A percentile compares a stretch with the other conserved stretches of the same genome.
Evolutionary conservation across 139 green algal species (phyloP).

Genomic region (Asterochloris sp.): DNA sequence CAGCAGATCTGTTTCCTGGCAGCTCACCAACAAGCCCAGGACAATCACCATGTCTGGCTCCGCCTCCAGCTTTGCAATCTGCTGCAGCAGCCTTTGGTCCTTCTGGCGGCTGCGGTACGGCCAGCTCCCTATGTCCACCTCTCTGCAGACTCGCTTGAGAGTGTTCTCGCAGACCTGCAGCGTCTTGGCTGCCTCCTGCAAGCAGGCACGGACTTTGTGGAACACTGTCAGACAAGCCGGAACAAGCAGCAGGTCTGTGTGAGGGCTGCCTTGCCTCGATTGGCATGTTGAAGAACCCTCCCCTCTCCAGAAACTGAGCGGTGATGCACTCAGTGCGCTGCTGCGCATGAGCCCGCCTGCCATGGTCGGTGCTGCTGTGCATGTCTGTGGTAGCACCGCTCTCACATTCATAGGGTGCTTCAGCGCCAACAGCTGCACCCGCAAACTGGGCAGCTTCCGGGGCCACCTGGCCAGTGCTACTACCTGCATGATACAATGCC

Average conservation of each 20-base stretch:
- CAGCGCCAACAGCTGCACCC: too few species aligned
- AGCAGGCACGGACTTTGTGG: background rate
- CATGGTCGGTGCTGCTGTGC: too few species aligned
- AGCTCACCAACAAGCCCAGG: background rate
- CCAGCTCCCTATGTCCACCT: background rate
- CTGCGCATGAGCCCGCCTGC: too few species aligned
- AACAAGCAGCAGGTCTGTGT: too few species aligned
- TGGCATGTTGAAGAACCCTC: constrained; percentile 36
- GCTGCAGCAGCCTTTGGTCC: background rate
- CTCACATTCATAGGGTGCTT: too few species aligned
- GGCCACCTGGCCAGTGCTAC: too few species aligned
- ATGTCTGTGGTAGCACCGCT: too few species aligned
- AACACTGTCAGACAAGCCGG: background rate
- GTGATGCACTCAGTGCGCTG: constrained; percentile 21
- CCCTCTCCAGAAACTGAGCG: constrained; percentile 29
- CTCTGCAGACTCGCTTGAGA: background rate
- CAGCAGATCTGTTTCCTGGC: background rate
- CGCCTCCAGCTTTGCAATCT: background rate
- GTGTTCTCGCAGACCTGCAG: background rate
- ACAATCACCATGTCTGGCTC: background rate
- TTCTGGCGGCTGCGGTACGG: background rate
- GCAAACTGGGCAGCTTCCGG: too few species aligned
- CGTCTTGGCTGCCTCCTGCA: background rate
- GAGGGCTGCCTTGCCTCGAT: constrained; percentile 14
- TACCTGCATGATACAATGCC: too few species aligned